Conservation (phyloP, 1,139 yeast genomes). For the Nakaseomyces uthaithaninus region DNA sequence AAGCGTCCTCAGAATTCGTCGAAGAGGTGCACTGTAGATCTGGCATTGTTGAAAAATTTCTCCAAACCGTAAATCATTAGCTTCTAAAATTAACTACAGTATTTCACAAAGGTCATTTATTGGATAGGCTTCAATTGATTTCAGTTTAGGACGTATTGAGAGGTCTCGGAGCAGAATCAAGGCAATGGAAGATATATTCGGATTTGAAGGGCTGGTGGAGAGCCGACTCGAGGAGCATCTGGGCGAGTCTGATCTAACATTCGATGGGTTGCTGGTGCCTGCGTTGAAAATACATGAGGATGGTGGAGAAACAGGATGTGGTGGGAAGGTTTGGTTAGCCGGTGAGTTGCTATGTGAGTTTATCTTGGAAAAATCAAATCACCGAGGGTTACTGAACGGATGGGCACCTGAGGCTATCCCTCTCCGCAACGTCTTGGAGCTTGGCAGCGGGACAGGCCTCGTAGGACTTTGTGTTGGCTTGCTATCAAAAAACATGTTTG, state of each 20-base stretch:
- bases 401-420: slow-evolving; percentile 10
- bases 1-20: neutral
- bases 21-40: neutral
- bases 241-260: slow-evolving; percentile 37
- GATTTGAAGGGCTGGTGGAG: slow-evolving; percentile 17
- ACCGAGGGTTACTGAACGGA: slow-evolving; percentile 8
- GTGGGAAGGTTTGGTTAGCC: slow-evolving; percentile 55
- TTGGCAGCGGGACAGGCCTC: slow-evolving; percentile 52
- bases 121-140: too few relatives aligned
- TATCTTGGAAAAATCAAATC: slow-evolving; percentile 25
- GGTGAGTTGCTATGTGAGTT: slow-evolving; percentile 46
- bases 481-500: slow-evolving; percentile 10
- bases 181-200: slow-evolving; percentile 15
- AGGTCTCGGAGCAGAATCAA: too few relatives aligned
- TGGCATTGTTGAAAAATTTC: neutral
- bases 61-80: slow-evolving; percentile 1
- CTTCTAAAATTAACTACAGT: too few relatives aligned
- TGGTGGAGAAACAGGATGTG: slow-evolving; percentile 51
- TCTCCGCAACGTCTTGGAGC: slow-evolving; percentile 37
- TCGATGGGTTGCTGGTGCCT: slow-evolving; percentile 35
- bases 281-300: slow-evolving; percentile 42
- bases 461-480: slow-evolving; percentile 37
- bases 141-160: too few relatives aligned
- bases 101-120: too few relatives aligned
- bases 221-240: slow-evolving; percentile 30